Evolutionary conservation across 1,139 yeast genomes (phyloP), one percentile per base, ranked within the genome.

Genomic region (Blastobotrys malaysiensis): DNA sequence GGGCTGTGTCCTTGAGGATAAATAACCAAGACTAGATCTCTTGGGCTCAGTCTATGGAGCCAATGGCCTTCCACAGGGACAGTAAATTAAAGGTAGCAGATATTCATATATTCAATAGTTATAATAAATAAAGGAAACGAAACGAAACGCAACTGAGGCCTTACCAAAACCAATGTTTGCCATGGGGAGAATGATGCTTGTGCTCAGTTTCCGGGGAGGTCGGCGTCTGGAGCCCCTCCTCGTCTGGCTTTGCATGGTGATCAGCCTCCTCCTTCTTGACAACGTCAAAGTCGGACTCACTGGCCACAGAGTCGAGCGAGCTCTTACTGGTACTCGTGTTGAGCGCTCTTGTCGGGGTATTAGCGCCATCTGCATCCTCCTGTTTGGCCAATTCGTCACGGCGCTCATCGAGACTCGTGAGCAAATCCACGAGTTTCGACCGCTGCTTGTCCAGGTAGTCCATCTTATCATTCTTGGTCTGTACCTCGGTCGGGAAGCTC

Each of bases 211-310:
- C 18, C n/a, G 18, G 31, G 48, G 46, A 6, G 45, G 45, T 14
- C 9, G 24, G 26, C 22, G 16, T n/a, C 11, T 26, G 46, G 26
- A 27, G 24, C 11, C 19, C 45, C 19, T 16, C 26, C n/a, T 19
- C 48, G 9, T 19, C 51, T 5, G 46, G 45, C 27, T 48, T 51
- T 19, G 46, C 51, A n/a, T 49, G 46, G 21, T 46, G 51, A 16
- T 27, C 45, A 11, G 59, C 58, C 43, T 65, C 68, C 44, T 64
- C 67, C 11, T 51, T 52, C 51, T 59, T 59, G 39, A 65, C 66
- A 13, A 64, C 52, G 46, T 65, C 68, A 55, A 64, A 65, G 27
- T 63, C 66, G 22, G 51, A 46, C 20, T 58, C 64, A 22, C 56
- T 52, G 11, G 50, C 47, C 6, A 52, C 36, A 2, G 49, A 48